phyloP scores from a whole-genome alignment of 2,329 filamentous ascomycete genomes.

The Leptoxyphium fumago region DNA sequence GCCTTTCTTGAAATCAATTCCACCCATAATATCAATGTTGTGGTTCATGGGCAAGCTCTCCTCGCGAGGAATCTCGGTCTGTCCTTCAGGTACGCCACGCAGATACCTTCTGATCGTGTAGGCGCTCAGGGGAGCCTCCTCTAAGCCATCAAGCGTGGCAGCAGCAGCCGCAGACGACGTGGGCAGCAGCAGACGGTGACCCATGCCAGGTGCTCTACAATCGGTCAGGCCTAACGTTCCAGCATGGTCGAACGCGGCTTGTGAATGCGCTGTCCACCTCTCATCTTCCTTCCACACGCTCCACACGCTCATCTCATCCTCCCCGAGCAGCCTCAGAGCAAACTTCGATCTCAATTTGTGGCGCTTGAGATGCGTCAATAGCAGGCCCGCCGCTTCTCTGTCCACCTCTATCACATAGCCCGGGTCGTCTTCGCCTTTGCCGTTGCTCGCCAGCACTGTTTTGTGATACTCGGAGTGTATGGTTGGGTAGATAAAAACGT shows the following conservation, averaged over 20 bases:
- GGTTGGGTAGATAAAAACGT: slow-evolving; percentile 75
- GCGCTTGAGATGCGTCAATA: slow-evolving; percentile 62
- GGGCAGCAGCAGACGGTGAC: slow-evolving; percentile 18
- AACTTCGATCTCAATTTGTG: slow-evolving; percentile 80
- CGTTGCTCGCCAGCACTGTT: slow-evolving; percentile 6
- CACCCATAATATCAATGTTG: slow-evolving; percentile 75
- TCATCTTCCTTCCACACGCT: slow-evolving; percentile 52
- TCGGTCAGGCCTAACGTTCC: slow-evolving; percentile 26
- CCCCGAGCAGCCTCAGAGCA: slow-evolving; percentile 48
- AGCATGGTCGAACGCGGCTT: slow-evolving; percentile 5
- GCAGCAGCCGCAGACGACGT: not conserved
- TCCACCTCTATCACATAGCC: slow-evolving; percentile 75
- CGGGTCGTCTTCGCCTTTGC: slow-evolving; percentile 19
- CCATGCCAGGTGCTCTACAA: slow-evolving; percentile 21
- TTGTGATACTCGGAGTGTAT: slow-evolving; percentile 19
- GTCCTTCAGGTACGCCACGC: slow-evolving; percentile 72
- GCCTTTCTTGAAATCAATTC: slow-evolving; percentile 85
- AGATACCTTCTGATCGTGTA: slow-evolving; percentile 70
- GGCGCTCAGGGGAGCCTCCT: slow-evolving; percentile 23
- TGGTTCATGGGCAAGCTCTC: slow-evolving; percentile 69
- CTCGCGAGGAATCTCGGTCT: slow-evolving; percentile 57
- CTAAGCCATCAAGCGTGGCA: not conserved
- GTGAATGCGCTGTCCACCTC: slow-evolving; percentile 20
- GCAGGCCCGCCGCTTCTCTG: slow-evolving; percentile 42
- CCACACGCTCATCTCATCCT: slow-evolving; percentile 55